Evolutionary conservation across 2,329 filamentous ascomycete genomes (phyloP).

Genomic region (Alternaria rosae): DNA sequence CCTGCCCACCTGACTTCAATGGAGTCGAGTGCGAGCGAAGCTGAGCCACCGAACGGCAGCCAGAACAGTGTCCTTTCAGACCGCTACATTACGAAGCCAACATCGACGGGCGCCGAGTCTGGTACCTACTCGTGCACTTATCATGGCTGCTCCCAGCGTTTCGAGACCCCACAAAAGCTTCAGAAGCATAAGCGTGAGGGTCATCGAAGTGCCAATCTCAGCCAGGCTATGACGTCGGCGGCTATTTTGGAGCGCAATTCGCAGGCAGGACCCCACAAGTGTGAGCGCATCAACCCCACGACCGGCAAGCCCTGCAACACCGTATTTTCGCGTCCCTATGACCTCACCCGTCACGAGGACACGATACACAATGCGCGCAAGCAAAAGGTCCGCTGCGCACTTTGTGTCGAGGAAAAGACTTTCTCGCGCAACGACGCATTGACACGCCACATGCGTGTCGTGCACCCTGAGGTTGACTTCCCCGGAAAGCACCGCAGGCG

Average conservation of each 20-base stretch:
- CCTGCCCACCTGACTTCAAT: slow-evolving; percentile 66
- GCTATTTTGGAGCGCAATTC: slow-evolving; percentile 73
- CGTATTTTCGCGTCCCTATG: slow-evolving; percentile 93
- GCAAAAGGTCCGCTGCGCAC: slow-evolving; percentile 89
- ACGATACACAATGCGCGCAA: slow-evolving; percentile 96
- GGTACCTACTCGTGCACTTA: slow-evolving; percentile 98
- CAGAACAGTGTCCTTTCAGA: slow-evolving; percentile 46
- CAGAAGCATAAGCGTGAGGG: slow-evolving; percentile 97
- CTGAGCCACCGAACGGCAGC: slow-evolving; percentile 52
- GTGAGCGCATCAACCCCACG: slow-evolving; percentile 90
- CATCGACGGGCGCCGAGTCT: slow-evolving; percentile 72
- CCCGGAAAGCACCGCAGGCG: slow-evolving; percentile 68
- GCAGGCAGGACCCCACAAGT: slow-evolving; percentile 91
- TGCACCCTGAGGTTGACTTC: slow-evolving; percentile 86
- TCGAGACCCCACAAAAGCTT: slow-evolving; percentile 83
- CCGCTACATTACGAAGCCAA: slow-evolving; percentile 60
- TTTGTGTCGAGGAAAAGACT: slow-evolving; percentile 96
- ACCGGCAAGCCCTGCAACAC: slow-evolving; percentile 96
- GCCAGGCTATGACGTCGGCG: slow-evolving; percentile 59
- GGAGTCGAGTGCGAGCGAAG: slow-evolving; percentile 67
- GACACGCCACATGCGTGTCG: slow-evolving; percentile 91
- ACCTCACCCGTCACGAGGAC: slow-evolving; percentile 94
- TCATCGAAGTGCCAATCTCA: slow-evolving; percentile 67
- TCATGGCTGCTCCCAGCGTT: slow-evolving; percentile 85
- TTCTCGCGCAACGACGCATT: slow-evolving; percentile 95